These are phyloP conservation scores for Metschnikowia cerradonensis DNA, from an alignment of 805 yeast genomes.

Conservation along the genomic window DNA sequence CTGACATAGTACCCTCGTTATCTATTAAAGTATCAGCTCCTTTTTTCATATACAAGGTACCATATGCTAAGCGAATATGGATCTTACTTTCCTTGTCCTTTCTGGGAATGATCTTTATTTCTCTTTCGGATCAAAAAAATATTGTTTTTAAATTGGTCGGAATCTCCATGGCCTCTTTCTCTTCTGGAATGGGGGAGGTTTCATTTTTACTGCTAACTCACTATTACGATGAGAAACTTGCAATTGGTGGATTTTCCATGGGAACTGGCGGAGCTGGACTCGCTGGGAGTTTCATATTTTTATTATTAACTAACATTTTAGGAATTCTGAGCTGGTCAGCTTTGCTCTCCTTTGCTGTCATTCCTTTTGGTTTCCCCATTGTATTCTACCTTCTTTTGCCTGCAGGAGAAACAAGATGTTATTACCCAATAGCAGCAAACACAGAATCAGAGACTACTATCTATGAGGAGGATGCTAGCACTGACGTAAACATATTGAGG, in stretches of 20 bases:
- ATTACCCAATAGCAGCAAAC: neutral
- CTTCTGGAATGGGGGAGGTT: constrained; percentile 88
- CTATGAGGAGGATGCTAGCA: neutral
- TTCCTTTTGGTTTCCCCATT: constrained; percentile 51
- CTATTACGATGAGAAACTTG: constrained; percentile 49
- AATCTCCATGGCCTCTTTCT: constrained; percentile 69
- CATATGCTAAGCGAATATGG: constrained; percentile 54
- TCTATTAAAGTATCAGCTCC: constrained; percentile 70
- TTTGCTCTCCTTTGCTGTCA: constrained; percentile 50
- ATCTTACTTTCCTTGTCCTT: constrained; percentile 55
- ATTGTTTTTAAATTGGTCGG: constrained; percentile 54
- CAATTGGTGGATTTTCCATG: constrained; percentile 83
- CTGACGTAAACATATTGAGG: neutral
- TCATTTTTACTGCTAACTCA: constrained; percentile 88
- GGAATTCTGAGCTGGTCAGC: constrained; percentile 51
- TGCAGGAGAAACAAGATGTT: neutral
- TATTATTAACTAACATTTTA: constrained; percentile 69
- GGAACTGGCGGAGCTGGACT: constrained; percentile 98
- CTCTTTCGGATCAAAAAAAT: constrained; percentile 31
- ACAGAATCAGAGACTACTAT: neutral
- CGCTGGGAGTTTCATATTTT: constrained; percentile 68
- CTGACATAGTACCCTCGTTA: constrained; percentile 85
- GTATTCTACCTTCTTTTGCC: constrained; percentile 27
- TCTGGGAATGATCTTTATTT: constrained; percentile 70
- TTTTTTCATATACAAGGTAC: constrained; percentile 64